Base-by-base conservation (phyloP, 2,329 filamentous ascomycete genomes). In the Fusarium sp. region DNA sequence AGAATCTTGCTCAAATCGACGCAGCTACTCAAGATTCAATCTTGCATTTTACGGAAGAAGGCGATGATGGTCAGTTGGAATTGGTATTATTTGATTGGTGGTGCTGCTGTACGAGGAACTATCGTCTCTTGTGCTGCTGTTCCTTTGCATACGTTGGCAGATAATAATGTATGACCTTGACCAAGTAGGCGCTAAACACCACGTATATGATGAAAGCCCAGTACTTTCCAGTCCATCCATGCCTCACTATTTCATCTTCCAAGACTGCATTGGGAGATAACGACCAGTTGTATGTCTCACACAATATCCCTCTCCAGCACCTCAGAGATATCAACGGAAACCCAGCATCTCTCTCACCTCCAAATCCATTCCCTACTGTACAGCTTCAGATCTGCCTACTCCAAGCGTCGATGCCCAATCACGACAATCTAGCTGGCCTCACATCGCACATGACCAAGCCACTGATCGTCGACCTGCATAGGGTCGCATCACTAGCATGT, bases 1-100 rank as follows among this genome's bases (percentile, higher is more conserved):
- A 37, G 43, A 68, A 69, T 67, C 53, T 54, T 62, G 61, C 67
- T 69, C 66, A 69, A 69, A 69, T 37, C 37, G 29, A 55, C 66
- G 57, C 66, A 65, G 37, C 51, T 52, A 51, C 31, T 9, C 2
- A 43, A 6, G 31, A 32, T 23, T 9, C 3, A 15, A n/a, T 31
- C 4, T 15, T n/a, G 27, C 38, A 41, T 11, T 21, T 33, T 9
- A 10, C 19, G 13, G 10, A 32, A n/a, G 25, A 45, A 25, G 19
- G 17, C 7, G 10, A 6, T 39, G 6, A 6, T 23, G 4, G 15
- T 6, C 4, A 19, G 19, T 19, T 3, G 19, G 4, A 41, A 23
- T 13, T 21, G 6, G 25, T 8, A 36, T n/a, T 13, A 21, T 3
- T 17, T 32, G 4, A 53, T 45, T 53, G 52, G 48, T 25, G 42